phyloP scores from a whole-genome alignment of 495 filamentous ascomycete species.

The Saxispiralis lemnorum region DNA sequence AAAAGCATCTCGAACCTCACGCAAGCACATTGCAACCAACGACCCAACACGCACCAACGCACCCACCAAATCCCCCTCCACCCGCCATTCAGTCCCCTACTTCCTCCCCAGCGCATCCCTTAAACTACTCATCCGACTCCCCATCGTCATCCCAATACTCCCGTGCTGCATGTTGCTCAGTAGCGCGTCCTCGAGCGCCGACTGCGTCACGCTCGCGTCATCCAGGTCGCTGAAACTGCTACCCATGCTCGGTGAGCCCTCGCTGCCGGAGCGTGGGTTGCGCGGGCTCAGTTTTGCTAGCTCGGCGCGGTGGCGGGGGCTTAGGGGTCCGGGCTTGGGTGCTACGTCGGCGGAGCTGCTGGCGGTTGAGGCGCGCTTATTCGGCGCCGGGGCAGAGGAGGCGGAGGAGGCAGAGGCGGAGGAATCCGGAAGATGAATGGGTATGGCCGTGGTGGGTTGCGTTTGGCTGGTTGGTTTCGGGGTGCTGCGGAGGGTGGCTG shows the following conservation, averaged over 20 bases:
- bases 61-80: too few relatives aligned
- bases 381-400: constrained; percentile 12
- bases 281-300: constrained; percentile 30
- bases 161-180: constrained; percentile 77
- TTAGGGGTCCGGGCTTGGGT: constrained; percentile 20
- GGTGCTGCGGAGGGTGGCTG: constrained; percentile 36
- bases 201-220: constrained; percentile 87
- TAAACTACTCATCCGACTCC: constrained; percentile 77
- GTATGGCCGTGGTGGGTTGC: not conserved
- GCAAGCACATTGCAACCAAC: too few relatives aligned
- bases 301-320: constrained; percentile 35
- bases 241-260: constrained; percentile 86
- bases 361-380: constrained; percentile 2
- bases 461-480: not conserved
- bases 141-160: constrained; percentile 34
- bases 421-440: constrained; percentile 2
- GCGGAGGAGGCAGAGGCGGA: constrained; percentile 19
- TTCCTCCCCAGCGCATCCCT: constrained; percentile 44
- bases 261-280: constrained; percentile 42
- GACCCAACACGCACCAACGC: too few relatives aligned
- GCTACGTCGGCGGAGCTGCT: constrained; percentile 12
- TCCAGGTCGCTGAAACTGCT: constrained; percentile 96
- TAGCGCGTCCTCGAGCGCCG: constrained; percentile 82
- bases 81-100: constrained; percentile 4
- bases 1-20: too few relatives aligned